Evolutionary conservation across 1,284 basidiomycete genomes (phyloP).

Genomic region (Gastroboletus turbinatus): DNA sequence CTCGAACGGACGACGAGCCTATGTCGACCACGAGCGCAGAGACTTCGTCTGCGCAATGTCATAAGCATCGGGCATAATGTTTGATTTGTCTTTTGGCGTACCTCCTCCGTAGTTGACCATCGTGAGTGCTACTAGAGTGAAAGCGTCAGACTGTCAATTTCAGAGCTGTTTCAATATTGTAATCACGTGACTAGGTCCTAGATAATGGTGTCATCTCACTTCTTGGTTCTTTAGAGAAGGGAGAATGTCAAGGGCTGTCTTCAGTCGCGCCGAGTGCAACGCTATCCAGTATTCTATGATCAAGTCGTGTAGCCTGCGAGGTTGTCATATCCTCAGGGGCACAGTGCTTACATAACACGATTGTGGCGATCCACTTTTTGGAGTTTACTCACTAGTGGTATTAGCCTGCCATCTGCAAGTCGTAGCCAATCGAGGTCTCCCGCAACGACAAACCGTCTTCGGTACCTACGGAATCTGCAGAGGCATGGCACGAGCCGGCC

Average conservation of each 20-base stretch:
- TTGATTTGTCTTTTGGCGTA: constrained; percentile 34
- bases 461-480: constrained; percentile 35
- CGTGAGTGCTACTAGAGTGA: neutral
- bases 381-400: neutral
- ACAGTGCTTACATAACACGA: constrained; percentile 20
- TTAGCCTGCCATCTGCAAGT: too few relatives aligned
- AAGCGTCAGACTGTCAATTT: neutral
- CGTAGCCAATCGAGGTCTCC: neutral
- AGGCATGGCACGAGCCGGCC: constrained; percentile 19
- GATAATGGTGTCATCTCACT: neutral
- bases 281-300: neutral
- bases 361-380: constrained; percentile 8
- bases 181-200: constrained; percentile 10
- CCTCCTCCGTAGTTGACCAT: constrained; percentile 79
- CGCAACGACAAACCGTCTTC: neutral
- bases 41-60: constrained; percentile 71
- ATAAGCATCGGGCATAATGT: neutral
- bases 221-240: too few relatives aligned
- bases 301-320: neutral
- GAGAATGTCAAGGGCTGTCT: neutral
- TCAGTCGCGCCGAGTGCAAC: neutral
- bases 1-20: constrained; percentile 86
- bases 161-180: too few relatives aligned
- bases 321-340: constrained; percentile 3
- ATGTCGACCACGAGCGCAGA: constrained; percentile 95